phyloP scores from a whole-genome alignment of 2,329 filamentous ascomycete genomes.

The Alternaria tenuissima region DNA sequence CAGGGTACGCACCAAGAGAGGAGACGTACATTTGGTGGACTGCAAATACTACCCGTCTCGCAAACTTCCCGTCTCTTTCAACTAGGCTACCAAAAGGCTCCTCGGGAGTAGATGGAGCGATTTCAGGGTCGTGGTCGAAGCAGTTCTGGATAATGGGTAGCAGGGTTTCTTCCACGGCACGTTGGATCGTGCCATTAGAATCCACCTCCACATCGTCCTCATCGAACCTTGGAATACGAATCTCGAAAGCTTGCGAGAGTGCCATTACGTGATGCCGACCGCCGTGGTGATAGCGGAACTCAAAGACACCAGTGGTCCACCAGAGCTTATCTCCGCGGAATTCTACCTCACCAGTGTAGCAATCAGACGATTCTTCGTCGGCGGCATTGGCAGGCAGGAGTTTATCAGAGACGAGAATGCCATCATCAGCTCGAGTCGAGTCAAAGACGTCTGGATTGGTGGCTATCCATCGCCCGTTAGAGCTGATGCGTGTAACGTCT shows the following conservation, averaged over 20 bases:
- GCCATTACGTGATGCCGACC: slow-evolving; percentile 93
- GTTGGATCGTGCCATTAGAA: slow-evolving; percentile 68
- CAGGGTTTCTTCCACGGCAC: slow-evolving; percentile 77
- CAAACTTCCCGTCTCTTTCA: slow-evolving; percentile 87
- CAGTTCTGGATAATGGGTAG: slow-evolving; percentile 89
- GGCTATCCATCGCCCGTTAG: slow-evolving; percentile 87
- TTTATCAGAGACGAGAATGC: slow-evolving; percentile 75
- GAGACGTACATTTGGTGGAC: slow-evolving; percentile 84
- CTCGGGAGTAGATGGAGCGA: slow-evolving; percentile 80
- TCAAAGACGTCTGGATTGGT: slow-evolving; percentile 81
- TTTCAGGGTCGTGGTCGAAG: slow-evolving; percentile 88
- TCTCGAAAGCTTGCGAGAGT: slow-evolving; percentile 91
- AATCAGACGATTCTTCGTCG: slow-evolving; percentile 62
- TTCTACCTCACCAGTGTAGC: slow-evolving; percentile 80
- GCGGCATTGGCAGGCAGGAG: slow-evolving; percentile 57
- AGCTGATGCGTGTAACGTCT: slow-evolving; percentile 82
- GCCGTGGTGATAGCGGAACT: slow-evolving; percentile 96
- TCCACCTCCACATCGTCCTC: slow-evolving; percentile 72
- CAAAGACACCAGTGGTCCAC: slow-evolving; percentile 96
- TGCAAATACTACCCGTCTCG: slow-evolving; percentile 89
- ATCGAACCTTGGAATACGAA: slow-evolving; percentile 82
- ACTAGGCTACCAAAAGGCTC: slow-evolving; percentile 87
- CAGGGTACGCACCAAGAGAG: background rate
- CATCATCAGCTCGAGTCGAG: slow-evolving; percentile 74
- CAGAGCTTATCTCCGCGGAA: slow-evolving; percentile 94